Evolutionary conservation across 352 stramenopile species (phyloP).

Genomic region (Pythium aquatile): DNA sequence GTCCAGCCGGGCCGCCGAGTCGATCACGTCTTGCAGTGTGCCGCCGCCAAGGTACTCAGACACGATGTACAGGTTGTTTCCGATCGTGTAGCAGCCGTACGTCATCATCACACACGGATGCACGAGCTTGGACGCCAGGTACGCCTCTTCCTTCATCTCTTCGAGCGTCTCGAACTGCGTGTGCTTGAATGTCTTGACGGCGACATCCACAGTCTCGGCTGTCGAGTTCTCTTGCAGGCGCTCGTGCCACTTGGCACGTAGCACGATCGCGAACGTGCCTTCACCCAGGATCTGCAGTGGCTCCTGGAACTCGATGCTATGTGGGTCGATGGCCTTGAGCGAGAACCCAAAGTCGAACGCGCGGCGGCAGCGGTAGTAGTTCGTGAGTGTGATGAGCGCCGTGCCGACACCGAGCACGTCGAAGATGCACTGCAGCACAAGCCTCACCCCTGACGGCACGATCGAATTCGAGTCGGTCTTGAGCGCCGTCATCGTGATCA

Average conservation of each 20-base stretch:
- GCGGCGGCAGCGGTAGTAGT: conserved; percentile 68
- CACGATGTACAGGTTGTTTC: conserved; percentile 80
- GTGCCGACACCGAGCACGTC: conserved; percentile 66
- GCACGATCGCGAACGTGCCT: conserved; percentile 74
- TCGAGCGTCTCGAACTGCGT: conserved; percentile 73
- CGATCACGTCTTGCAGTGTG: conserved; percentile 78
- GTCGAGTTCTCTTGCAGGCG: conserved; percentile 42
- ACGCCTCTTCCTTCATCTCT: conserved; percentile 80
- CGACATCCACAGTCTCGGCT: conserved; percentile 58
- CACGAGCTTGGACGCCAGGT: conserved; percentile 73
- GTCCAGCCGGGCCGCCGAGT: conserved; percentile 41
- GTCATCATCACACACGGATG: conserved; percentile 85
- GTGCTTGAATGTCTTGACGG: conserved; percentile 83
- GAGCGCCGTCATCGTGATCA: conserved; percentile 62
- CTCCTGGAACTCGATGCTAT: conserved; percentile 77
- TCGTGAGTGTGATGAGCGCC: conserved; percentile 67
- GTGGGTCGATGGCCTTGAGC: conserved; percentile 74
- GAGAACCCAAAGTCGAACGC: conserved; percentile 79
- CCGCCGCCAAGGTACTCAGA: conserved; percentile 78
- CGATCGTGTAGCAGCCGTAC: conserved; percentile 79
- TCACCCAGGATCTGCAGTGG: conserved; percentile 77
- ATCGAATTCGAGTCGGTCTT: conserved; percentile 28
- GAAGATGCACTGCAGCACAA: conserved; percentile 63
- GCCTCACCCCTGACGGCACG: conserved; percentile 35
- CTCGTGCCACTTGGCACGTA: conserved; percentile 73